phyloP scores from a whole-genome alignment of 2,329 filamentous ascomycete species.

The Penicillium sp. region DNA sequence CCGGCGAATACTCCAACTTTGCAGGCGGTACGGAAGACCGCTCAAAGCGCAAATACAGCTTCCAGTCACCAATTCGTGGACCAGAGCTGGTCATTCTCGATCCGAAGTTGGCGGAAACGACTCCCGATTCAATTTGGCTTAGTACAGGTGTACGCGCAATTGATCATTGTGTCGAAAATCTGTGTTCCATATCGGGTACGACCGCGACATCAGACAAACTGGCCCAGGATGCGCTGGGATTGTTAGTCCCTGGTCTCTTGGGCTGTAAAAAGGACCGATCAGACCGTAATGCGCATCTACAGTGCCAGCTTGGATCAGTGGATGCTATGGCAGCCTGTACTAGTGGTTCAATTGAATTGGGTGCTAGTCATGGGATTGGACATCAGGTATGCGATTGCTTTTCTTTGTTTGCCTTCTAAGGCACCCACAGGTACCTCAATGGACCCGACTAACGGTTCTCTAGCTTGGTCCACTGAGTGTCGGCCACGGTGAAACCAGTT shows the following conservation, averaged over 20 bases:
- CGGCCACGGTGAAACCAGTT: conserved; percentile 62
- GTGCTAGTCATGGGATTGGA: conserved; percentile 54
- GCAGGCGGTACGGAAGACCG: conserved; percentile 42
- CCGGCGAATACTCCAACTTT: conserved; percentile 45
- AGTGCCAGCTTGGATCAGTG: conserved; percentile 54
- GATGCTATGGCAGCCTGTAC: conserved; percentile 53
- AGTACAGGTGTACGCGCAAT: conserved; percentile 58
- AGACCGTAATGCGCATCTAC: conserved; percentile 46
- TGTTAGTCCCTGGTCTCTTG: conserved; percentile 48
- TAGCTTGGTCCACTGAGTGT: conserved; percentile 56
- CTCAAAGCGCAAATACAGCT: conserved; percentile 40
- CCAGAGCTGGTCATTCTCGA: conserved; percentile 59
- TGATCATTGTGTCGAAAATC: conserved; percentile 59
- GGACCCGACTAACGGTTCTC: neutral
- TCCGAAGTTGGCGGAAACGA: conserved; percentile 52
- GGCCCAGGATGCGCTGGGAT: conserved; percentile 42
- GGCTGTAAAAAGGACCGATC: conserved; percentile 37
- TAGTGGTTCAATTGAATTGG: conserved; percentile 45
- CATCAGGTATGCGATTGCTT: conserved; percentile 44
- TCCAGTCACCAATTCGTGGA: conserved; percentile 41
- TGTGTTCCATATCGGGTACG: conserved; percentile 45
- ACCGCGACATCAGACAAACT: conserved; percentile 39
- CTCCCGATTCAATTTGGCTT: conserved; percentile 57
- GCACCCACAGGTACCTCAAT: neutral
- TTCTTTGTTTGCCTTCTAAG: conserved; percentile 1